These are phyloP conservation scores for Diaporthe citrichinensis DNA, from an alignment of 2,329 filamentous ascomycete species.

Conservation along the genomic window DNA sequence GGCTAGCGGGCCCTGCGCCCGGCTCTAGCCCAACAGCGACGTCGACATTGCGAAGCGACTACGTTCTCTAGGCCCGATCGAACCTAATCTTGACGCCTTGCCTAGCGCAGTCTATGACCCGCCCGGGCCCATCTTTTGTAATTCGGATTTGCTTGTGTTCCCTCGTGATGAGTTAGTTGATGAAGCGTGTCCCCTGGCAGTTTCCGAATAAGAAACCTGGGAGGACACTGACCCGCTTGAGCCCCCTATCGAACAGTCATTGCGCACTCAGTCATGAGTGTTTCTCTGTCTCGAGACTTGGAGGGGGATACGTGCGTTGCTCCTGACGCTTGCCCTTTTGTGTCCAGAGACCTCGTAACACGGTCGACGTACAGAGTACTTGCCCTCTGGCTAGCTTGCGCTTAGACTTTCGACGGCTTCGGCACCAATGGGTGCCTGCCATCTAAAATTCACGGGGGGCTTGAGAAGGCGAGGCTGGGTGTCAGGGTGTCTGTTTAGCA, in stretches of 20 bases:
- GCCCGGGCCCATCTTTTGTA: constrained; percentile 26
- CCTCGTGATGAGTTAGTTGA: constrained; percentile 20
- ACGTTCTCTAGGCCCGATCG: constrained; percentile 18
- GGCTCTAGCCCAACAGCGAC: constrained; percentile 5
- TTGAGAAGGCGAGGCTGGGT: neutral
- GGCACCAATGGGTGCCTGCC: neutral
- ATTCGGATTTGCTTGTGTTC: constrained; percentile 19
- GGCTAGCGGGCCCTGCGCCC: constrained; percentile 4
- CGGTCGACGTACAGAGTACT: constrained; percentile 23
- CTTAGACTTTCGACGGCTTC: constrained; percentile 27
- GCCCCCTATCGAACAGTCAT: constrained; percentile 12
- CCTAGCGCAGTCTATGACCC: constrained; percentile 16
- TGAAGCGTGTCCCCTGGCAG: constrained; percentile 22
- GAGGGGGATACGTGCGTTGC: constrained; percentile 1
- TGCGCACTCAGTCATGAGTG: neutral
- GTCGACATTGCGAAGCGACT: constrained; percentile 9
- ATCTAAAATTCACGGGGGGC: constrained; percentile 29
- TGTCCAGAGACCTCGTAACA: constrained; percentile 29
- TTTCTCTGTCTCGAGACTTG: neutral
- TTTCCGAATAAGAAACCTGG: neutral
- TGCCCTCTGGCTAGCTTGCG: constrained; percentile 16
- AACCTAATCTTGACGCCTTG: constrained; percentile 32
- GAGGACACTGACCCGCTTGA: constrained; percentile 28
- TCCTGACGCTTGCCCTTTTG: constrained; percentile 15
- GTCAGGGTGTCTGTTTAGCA: neutral